Percentiles rank a stretch among this genome's conserved stretches.
phyloP scores from a whole-genome alignment of 139 green algal species.

The Chlorella sp. region DNA sequence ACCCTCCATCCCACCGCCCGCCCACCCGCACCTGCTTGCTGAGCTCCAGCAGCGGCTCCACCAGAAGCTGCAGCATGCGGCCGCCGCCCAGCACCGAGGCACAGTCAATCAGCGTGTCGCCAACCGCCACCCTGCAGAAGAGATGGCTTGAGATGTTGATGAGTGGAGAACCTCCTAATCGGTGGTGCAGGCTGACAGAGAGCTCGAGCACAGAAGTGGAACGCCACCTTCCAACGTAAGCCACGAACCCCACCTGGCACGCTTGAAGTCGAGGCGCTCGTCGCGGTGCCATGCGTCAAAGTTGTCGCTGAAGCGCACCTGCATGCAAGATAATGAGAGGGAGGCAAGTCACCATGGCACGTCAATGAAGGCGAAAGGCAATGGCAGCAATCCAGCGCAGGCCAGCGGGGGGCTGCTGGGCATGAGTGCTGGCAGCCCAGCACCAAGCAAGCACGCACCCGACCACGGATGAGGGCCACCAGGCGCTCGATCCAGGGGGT shows the following conservation, averaged over 20 bases:
- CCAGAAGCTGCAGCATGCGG: conserved; percentile 63
- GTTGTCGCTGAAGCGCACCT: conserved; percentile 48
- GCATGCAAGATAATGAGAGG: no score
- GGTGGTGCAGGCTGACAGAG: no score
- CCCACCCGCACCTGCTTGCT: conserved; percentile 4
- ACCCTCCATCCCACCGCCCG: not conserved
- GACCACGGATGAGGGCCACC: conserved; percentile 66
- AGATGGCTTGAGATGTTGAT: no score
- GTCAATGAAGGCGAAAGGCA: no score
- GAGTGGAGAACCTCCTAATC: no score
- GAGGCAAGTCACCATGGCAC: no score
- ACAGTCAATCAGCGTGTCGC: conserved; percentile 78
- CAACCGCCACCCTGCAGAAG: conserved; percentile 49
- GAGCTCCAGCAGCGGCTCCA: conserved; percentile 67
- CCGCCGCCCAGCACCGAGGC: conserved; percentile 64
- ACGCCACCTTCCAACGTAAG: no score
- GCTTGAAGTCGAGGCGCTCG: conserved; percentile 78
- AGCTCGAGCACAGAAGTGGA: no score
- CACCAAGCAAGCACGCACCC: conserved; percentile 32
- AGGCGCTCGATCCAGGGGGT: conserved; percentile 78
- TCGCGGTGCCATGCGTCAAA: conserved; percentile 69
- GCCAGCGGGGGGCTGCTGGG: no score
- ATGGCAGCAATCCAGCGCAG: no score
- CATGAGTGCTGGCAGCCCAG: no score
- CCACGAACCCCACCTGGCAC: conserved; percentile 61